Percentiles rank a stretch among this genome's conserved stretches.
These are phyloP conservation scores for Daldinia decipiens DNA, from an alignment of 495 filamentous ascomycete genomes.

Conservation along the genomic window DNA sequence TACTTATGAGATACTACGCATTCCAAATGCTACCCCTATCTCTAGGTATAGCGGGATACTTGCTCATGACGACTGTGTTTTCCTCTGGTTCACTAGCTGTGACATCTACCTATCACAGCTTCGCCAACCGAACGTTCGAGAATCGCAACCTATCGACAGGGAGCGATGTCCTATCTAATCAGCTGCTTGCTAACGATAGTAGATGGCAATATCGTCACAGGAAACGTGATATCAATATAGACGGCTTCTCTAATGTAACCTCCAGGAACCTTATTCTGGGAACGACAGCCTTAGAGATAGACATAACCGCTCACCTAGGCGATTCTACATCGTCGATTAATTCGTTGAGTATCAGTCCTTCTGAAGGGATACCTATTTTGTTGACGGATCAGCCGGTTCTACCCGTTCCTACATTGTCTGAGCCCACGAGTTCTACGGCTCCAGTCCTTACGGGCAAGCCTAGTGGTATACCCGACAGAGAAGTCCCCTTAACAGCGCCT, in stretches of 20 bases:
- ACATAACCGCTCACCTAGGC: constrained; percentile 24
- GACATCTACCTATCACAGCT: constrained; percentile 6
- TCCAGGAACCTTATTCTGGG: constrained; percentile 16
- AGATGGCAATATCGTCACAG: neutral
- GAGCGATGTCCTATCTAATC: neutral
- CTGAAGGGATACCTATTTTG: constrained; percentile 28
- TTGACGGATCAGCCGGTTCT: constrained; percentile 15
- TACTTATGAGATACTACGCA: neutral
- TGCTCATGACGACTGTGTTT: constrained; percentile 24
- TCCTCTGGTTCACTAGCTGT: constrained; percentile 25
- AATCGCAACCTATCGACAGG: neutral
- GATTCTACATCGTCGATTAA: constrained; percentile 5
- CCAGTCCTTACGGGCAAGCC: constrained; percentile 18
- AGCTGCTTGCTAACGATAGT: neutral
- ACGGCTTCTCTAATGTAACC: constrained; percentile 5
- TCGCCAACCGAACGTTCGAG: constrained; percentile 2
- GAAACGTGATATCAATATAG: constrained; percentile 25
- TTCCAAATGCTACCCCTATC: constrained; percentile 31
- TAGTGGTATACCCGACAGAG: constrained; percentile 8
- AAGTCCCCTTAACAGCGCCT: neutral
- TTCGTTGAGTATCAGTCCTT: constrained; percentile 11
- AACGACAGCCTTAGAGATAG: constrained; percentile 11
- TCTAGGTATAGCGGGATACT: constrained; percentile 28
- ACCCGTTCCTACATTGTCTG: neutral
- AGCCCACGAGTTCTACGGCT: constrained; percentile 20